Base-by-base conservation (phyloP, 2,329 filamentous ascomycete species). In the Orbilia javanica region DNA sequence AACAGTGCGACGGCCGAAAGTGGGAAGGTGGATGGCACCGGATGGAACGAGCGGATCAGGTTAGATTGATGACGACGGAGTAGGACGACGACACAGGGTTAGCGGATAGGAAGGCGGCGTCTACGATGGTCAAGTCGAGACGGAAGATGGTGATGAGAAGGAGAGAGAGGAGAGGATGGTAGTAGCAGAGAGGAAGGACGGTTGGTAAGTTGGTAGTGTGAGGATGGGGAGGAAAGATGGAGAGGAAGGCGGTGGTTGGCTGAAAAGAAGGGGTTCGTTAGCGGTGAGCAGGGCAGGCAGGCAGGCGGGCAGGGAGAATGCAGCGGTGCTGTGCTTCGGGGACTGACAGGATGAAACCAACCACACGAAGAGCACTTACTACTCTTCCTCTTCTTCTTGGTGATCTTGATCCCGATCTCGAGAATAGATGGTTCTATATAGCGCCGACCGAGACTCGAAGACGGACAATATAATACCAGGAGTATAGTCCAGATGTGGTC, bases 161-260 rank as follows among this genome's bases (percentile, higher is more conserved):
- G 84, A 85, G 73, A 83, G 84, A 75, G 86, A 87, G 85, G 86
- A 86, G 80, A 86, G 85, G 79, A 75, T 85, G 64, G 42, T 18
- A 15, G 13, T 42, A 4, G 39, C 6, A 13, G 39, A 13, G 39
- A 8, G 20, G 25, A n/a, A 44, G 42, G 42, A 18, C 20, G 27
- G 29, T 39, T 52, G 15, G 42, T 34, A 5, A 10, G 31, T 25
- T 50, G 20, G 46, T 22, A 13, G 46, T 27, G 83, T 84, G 20
- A 84, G 85, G 55, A 86, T 48, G 48, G 11, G n/a, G 85, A 81
- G 86, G 85, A 13, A 85, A 25, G 46, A 25, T 72, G 86, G 55
- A 53, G 55, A 53, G 84, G 79, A 85, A 86, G 67, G 83, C 85
- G 55, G 86, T 85, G 81, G 77, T 80, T 74, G 74, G 83, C 53